These are phyloP conservation scores for Apiospora marii DNA, from an alignment of 2,329 filamentous ascomycete genomes.

Conservation along the genomic window DNA sequence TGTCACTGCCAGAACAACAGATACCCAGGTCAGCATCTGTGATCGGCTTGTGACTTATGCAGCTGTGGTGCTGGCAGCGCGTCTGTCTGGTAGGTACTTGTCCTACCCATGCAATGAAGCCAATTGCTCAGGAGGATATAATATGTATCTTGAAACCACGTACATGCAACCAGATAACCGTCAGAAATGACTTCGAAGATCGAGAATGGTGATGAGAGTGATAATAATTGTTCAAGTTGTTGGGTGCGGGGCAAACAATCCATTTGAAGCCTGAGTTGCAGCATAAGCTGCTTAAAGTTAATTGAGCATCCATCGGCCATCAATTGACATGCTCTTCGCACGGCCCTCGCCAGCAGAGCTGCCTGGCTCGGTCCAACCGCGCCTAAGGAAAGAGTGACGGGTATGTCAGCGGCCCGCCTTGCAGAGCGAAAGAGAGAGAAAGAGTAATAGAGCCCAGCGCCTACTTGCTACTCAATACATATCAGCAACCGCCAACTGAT, in stretches of 20 bases:
- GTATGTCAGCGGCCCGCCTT: slow-evolving; percentile 13
- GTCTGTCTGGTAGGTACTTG: not conserved
- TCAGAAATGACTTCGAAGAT: not conserved
- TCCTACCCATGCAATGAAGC: not conserved
- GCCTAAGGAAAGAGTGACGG: slow-evolving; percentile 10
- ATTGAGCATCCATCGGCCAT: slow-evolving; percentile 11
- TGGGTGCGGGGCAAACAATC: not conserved
- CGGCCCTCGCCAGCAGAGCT: slow-evolving; percentile 15
- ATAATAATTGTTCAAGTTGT: not conserved
- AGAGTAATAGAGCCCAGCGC: not conserved
- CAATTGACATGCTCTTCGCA: not conserved
- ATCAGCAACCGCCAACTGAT: not conserved
- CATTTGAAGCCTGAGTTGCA: not conserved
- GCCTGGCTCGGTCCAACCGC: slow-evolving; percentile 14
- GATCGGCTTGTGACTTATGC: not conserved
- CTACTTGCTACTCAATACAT: not conserved
- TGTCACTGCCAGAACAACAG: not conserved
- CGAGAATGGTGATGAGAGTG: not conserved
- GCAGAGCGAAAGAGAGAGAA: slow-evolving; percentile 8
- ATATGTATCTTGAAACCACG: no score
- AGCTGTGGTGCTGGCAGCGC: not conserved
- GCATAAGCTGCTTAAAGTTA: not conserved
- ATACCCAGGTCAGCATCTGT: not conserved
- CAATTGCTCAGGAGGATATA: not conserved
- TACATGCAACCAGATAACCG: no score